A percentile compares a stretch with the other conserved stretches of the same genome.
These are phyloP conservation scores for Heimioporus punctisporus DNA, from an alignment of 1,284 basidiomycete species.

Conservation along the genomic window DNA sequence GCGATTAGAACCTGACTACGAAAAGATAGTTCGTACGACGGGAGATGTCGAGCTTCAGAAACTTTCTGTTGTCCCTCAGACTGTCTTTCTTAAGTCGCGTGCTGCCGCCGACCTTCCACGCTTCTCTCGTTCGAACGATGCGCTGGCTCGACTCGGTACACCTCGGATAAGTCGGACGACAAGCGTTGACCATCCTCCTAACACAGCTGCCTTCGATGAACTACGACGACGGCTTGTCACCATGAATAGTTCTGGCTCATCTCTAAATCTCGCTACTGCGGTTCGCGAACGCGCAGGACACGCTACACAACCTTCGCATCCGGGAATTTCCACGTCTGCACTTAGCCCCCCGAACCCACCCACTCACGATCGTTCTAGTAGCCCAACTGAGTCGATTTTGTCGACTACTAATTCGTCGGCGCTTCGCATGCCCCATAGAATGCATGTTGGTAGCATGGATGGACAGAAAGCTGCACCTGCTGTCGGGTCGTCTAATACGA, in stretches of 20 bases:
- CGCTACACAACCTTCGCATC: constrained; percentile 33
- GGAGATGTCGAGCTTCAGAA: constrained; percentile 77
- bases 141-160: constrained; percentile 44
- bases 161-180: constrained; percentile 46
- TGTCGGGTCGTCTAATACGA: constrained; percentile 77
- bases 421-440: constrained; percentile 56
- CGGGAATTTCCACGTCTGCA: constrained; percentile 18
- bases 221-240: constrained; percentile 69
- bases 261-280: constrained; percentile 48
- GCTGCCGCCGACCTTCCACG: constrained; percentile 41
- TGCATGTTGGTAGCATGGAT: constrained; percentile 70
- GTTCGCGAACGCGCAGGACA: constrained; percentile 46
- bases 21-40: constrained; percentile 65
- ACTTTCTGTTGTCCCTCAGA: constrained; percentile 92
- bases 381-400: constrained; percentile 73
- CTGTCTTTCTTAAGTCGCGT: constrained; percentile 83
- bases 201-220: constrained; percentile 69
- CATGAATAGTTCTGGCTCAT: constrained; percentile 70
- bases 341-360: constrained; percentile 38
- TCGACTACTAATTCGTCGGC: constrained; percentile 68
- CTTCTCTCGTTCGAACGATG: constrained; percentile 33
- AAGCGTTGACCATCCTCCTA: constrained; percentile 43
- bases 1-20: constrained; percentile 61
- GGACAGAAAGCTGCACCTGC: constrained; percentile 85
- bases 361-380: constrained; percentile 55